phyloP scores from a whole-genome alignment of 2,329 filamentous ascomycete species.

The Shiraia sp. region DNA sequence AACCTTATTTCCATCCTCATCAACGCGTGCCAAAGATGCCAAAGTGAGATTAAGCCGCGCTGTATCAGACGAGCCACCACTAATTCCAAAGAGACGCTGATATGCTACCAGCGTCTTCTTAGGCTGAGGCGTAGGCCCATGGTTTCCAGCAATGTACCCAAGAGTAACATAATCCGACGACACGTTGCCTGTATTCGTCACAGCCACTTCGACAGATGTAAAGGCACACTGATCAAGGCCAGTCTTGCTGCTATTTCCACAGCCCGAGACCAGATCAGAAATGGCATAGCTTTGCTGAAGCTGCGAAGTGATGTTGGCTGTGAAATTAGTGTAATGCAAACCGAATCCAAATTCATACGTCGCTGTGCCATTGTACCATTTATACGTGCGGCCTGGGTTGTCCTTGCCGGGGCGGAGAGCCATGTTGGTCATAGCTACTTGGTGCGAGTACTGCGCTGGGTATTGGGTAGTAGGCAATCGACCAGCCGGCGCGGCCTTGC shows the following conservation, averaged over 20 bases:
- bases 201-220: slow-evolving; percentile 43
- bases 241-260: slow-evolving; percentile 41
- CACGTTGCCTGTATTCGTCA: slow-evolving; percentile 53
- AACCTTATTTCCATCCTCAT: slow-evolving; percentile 56
- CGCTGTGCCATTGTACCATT: slow-evolving; percentile 58
- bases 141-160: slow-evolving; percentile 54
- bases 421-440: slow-evolving; percentile 63
- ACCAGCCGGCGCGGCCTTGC: slow-evolving; percentile 57
- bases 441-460: slow-evolving; percentile 55
- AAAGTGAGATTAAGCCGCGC: slow-evolving; percentile 53
- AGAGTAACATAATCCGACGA: slow-evolving; percentile 60
- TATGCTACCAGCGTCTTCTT: slow-evolving; percentile 60
- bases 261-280: slow-evolving; percentile 10
- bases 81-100: slow-evolving; percentile 49
- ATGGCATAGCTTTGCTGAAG: slow-evolving; percentile 19
- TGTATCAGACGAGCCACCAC: slow-evolving; percentile 37
- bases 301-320: slow-evolving; percentile 18
- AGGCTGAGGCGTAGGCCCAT: slow-evolving; percentile 57
- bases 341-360: slow-evolving; percentile 61
- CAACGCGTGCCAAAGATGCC: slow-evolving; percentile 55
- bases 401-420: slow-evolving; percentile 53
- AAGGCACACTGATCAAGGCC: slow-evolving; percentile 49
- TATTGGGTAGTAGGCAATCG: slow-evolving; percentile 62
- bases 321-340: slow-evolving; percentile 63
- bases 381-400: slow-evolving; percentile 61